phyloP scores from a whole-genome alignment of 139 green algal species.

The Marvania coccoides region DNA sequence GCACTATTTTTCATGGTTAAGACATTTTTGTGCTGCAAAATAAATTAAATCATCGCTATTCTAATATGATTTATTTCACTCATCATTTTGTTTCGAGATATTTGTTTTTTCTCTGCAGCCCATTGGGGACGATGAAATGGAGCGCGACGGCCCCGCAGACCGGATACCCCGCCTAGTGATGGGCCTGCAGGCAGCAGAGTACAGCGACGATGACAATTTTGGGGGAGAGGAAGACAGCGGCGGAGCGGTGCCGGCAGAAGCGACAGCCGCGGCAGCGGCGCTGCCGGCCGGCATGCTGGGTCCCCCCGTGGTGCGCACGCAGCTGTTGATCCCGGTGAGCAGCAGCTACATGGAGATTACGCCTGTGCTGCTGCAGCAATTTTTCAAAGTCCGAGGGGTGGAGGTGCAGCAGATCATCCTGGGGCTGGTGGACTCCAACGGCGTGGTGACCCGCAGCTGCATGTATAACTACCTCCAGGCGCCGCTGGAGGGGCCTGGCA shows the following conservation, averaged over 20 bases:
- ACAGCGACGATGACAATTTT: too few species aligned
- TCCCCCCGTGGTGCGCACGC: background rate
- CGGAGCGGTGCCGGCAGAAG: background rate
- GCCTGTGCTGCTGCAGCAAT: constrained; percentile 11
- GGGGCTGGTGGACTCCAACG: constrained; percentile 23
- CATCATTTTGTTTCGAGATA: background rate
- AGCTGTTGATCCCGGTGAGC: constrained; percentile 26
- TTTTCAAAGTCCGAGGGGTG: constrained; percentile 19
- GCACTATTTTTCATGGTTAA: too few species aligned
- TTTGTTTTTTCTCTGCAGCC: background rate
- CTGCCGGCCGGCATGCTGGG: too few species aligned
- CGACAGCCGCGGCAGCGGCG: too few species aligned
- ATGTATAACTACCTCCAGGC: constrained; percentile 39
- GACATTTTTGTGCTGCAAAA: too few species aligned
- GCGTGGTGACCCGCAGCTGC: constrained; percentile 22
- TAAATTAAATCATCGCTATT: too few species aligned
- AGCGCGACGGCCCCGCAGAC: too few species aligned
- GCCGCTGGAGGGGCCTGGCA: constrained; percentile 28
- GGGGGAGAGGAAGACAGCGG: background rate
- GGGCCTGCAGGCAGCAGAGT: too few species aligned
- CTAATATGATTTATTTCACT: background rate
- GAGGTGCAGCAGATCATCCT: constrained; percentile 27
- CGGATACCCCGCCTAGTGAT: too few species aligned
- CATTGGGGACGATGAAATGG: background rate
- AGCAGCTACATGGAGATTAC: constrained; percentile 13